Evolutionary conservation across 1,284 basidiomycete species (phyloP), one percentile per base, ranked within the genome.

Genomic region (Leccinum subrobustum): DNA sequence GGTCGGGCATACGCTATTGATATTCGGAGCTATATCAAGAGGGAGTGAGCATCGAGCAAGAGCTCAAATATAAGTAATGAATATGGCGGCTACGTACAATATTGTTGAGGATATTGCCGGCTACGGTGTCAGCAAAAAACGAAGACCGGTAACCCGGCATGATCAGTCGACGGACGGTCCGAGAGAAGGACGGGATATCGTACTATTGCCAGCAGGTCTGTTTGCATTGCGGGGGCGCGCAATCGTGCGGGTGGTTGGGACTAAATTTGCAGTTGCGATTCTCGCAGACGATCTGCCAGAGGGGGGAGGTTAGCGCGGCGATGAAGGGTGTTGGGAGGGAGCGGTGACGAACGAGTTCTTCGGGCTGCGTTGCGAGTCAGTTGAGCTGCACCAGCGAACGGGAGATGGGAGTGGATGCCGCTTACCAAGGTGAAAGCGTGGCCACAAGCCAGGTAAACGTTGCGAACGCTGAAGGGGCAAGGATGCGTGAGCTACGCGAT

Each of bases 181-280:
- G 18, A 47, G 18, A 12, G 42, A 54, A 35, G 54, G 16, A 50
- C 18, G 18, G 39, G 58, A 58, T 3, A 2, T 12, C 54, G 57
- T 63, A 84, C 83, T 80, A 81, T 69, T 84, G 83, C 63, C 73
- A 73, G 58, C 83, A 84, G 1, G 78, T 80, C 53, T 70, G 68
- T 52, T 64, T 78, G 68, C 82, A 84, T 18, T 55, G 62, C 1
- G 78, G 77, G 12, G 66, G 71, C 4, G 63, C 63, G 58, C 83
- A 84, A 54, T 65, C 71, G 3, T 58, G 66, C 0, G 81, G 79
- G 61, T 84, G 82, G 57, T 68, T 72, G 0, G 79, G 75, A 52
- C 83, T 84, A 63, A 83, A 81, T 64, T 73, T 79, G 70, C 82
- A 84, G 53, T 70, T 71, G 14, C 63, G 60, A 57, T 70, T 76